Evolutionary conservation across 306 rosid species (phyloP), one percentile per base, ranked within the genome.

Genomic region (Rosa persica): DNA sequence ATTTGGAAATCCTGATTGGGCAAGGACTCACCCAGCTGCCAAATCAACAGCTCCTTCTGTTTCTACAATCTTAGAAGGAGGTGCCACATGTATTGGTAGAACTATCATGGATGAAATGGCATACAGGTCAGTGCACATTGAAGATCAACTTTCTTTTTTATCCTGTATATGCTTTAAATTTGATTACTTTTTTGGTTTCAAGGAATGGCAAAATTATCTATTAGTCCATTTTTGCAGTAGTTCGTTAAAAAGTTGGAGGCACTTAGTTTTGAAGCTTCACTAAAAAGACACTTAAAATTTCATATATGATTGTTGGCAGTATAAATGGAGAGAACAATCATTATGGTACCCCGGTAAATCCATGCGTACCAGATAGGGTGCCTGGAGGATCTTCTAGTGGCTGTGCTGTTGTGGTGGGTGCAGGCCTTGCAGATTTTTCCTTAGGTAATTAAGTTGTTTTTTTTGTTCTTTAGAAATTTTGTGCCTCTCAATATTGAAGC

Each of bases 91-190:
- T 77, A 80, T 88, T 67, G 98, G 98, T 78, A 90, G 79, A 85
- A 95, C 98, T 75, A 86, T 89, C 80, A 86, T 92, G 98, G 98
- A 95, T 78, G 98, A 95, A 91, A 87, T 92, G 98, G 98, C 98
- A 36, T 92, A 85, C 85, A 79, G 98, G 98, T 93, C 78, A 11
- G 82, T 47, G 15, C 9, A 40, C 16, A 65, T 65, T 65, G 70
- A 15, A 51, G 22, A 22, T 27, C 8, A 3, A 36, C 36, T 58
- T 34, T 12, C 67, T 22, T 20, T 2, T 25, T 34, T 30, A 13
- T 48, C 60, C 15, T 74, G 34, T 47, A 3, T 61, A 57, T 40
- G 52, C 40, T 55, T 57, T 13, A 58, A 42, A 30, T 8, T 60
- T 66, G 12, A 15, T 42, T 58, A 25, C 19, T 43, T 30, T 22